Base-by-base conservation (phyloP, 129 eudicot species). In the Erigeron canadensis region DNA sequence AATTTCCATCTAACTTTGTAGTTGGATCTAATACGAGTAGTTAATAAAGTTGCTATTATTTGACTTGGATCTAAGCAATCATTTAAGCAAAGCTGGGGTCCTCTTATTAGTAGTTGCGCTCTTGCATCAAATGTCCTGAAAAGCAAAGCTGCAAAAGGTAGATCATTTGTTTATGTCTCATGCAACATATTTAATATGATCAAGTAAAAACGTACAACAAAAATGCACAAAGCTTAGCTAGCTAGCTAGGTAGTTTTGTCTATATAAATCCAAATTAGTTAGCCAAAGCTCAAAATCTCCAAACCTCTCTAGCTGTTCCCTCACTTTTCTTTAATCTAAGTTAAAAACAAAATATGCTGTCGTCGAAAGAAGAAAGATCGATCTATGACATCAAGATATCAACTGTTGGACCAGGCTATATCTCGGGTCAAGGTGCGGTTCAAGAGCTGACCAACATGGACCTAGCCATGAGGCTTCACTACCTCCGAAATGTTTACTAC, bases 401-500 rank as follows among this genome's bases (percentile, higher is more conserved):
- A 0, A 81, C 98, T 0, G 90, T 92, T 17, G 98, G 98, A 48
- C 95, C 98, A 11, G 95, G 84, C 0, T 19, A 57, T 8, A 74
- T 85, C 8, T 81, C 95, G 4, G 86, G 87, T 17, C 71, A 83
- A 10, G 85, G 83, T 61, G 72, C 56, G 39, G 53, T 43, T 5
- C 85, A 79, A 67, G 95, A 85, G 80, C 98, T 95, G 48, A 84
- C 45, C 3, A 77, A 69, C 84, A 69, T 89, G 71, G 95, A 89
- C 81, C 71, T 92, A 78, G 96, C 96, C 78, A 87, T 89, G 96
- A 92, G 85, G 79, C 88, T 92, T 44, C 98, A 89, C 77, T 92
- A 92, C 86, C 67, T 89, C 9, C 87, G 83, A 40, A 83, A 76
- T 4, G 83, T 87, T 2, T 92, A 92, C 48, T 87, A 87, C 53